A percentile compares a stretch with the other conserved stretches of the same genome.
Conservation (phyloP, 176 grass and related monocot genomes). For the Pharus latifolius region DNA sequence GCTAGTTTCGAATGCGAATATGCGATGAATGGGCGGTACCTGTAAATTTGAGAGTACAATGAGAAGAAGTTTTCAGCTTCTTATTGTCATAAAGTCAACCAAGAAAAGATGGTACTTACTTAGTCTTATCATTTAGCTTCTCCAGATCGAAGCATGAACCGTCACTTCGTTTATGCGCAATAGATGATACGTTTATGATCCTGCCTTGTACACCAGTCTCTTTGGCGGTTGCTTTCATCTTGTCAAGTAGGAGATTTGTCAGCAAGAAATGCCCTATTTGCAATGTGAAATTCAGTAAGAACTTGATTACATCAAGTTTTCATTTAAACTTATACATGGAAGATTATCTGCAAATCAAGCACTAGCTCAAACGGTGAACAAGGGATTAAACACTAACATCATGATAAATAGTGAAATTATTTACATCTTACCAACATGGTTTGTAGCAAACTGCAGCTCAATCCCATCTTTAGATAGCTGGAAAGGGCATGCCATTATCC, state of each 20-base stretch:
- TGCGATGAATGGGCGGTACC: constrained; percentile 39
- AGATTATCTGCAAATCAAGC: too few species aligned
- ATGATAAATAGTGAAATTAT: background rate
- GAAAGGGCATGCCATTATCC: constrained; percentile 80
- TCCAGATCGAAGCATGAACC: constrained; percentile 42
- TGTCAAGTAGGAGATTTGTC: constrained; percentile 67
- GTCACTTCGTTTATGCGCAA: constrained; percentile 47
- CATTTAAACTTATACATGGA: too few species aligned
- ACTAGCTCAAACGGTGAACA: too few species aligned
- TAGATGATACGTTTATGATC: constrained; percentile 66
- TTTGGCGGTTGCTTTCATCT: constrained; percentile 73
- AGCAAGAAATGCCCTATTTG: constrained; percentile 77
- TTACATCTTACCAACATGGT: constrained; percentile 71
- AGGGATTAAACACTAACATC: too few species aligned
- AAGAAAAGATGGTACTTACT: constrained; percentile 14
- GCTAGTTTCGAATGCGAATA: constrained; percentile 76
- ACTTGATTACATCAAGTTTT: too few species aligned
- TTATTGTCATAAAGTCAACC: background rate
- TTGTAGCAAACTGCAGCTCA: constrained; percentile 77
- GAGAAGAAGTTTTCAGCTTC: background rate
- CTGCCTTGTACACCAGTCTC: constrained; percentile 65
- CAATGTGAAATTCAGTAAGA: background rate
- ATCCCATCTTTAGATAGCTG: constrained; percentile 62
- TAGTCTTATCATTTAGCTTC: constrained; percentile 51
- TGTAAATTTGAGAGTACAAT: background rate